phyloP scores from a whole-genome alignment of 202 grass and related monocot genomes.

The Cymbopogon flexuosus region DNA sequence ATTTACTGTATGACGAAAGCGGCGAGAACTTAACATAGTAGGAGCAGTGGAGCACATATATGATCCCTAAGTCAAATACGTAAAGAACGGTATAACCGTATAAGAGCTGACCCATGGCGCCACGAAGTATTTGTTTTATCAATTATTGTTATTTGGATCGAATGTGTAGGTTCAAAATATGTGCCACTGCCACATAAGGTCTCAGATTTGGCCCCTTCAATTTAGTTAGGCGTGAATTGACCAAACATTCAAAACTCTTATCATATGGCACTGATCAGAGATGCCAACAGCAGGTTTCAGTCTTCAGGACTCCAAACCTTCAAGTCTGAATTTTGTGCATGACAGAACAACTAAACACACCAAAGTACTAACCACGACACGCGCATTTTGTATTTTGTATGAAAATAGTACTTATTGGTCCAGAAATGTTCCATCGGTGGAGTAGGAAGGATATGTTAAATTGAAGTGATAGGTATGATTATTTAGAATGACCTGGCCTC shows the following conservation, averaged over 20 bases:
- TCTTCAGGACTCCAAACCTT: not conserved
- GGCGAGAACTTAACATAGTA: too few species aligned
- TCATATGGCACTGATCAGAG: not conserved
- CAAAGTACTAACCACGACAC: not conserved
- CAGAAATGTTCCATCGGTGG: not conserved
- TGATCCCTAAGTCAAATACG: too few species aligned
- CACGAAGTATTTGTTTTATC: too few species aligned
- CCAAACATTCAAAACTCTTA: not conserved
- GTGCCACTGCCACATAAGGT: too few species aligned
- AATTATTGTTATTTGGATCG: too few species aligned
- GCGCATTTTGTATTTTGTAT: not conserved
- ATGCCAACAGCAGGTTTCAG: not conserved
- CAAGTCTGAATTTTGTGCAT: not conserved
- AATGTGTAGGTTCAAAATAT: too few species aligned
- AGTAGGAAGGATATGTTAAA: not conserved
- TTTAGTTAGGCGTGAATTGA: not conserved
- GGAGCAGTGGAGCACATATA: too few species aligned
- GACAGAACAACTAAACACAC: not conserved
- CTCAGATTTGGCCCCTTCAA: too few species aligned
- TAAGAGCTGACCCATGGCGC: too few species aligned
- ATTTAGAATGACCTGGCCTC: slow-evolving; percentile 35
- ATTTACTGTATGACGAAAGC: too few species aligned
- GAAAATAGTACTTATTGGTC: not conserved
- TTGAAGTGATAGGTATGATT: slow-evolving; percentile 18
- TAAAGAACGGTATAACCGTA: too few species aligned